These are phyloP conservation scores for Globisporangium paddicum DNA, from an alignment of 352 stramenopile genomes.

Conservation along the genomic window DNA sequence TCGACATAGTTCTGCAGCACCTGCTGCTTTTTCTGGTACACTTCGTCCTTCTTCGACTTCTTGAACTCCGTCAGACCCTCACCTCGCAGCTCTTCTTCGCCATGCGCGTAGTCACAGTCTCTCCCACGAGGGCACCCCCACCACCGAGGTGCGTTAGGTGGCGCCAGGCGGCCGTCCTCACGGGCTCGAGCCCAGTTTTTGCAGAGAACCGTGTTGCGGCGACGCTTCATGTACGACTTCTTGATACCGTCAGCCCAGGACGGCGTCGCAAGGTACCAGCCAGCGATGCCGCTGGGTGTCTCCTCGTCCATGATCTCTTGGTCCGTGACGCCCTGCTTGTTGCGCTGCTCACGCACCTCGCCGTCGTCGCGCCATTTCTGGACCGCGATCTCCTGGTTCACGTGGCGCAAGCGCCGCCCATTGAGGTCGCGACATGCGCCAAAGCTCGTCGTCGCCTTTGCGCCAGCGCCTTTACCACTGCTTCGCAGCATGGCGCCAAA, in stretches of 20 bases:
- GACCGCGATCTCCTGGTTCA: conserved; percentile 86
- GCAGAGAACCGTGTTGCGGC: conserved; percentile 76
- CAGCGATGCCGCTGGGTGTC: conserved; percentile 77
- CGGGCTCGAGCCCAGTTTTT: conserved; percentile 67
- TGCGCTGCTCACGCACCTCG: conserved; percentile 36
- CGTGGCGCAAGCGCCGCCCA: conserved; percentile 71
- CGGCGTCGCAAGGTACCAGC: conserved; percentile 78
- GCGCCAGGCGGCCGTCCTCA: conserved; percentile 28
- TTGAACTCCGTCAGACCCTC: conserved; percentile 66
- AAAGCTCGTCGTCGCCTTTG: conserved; percentile 73
- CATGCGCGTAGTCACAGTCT: conserved; percentile 83
- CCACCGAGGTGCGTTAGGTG: conserved; percentile 54
- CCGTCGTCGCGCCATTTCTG: conserved; percentile 72
- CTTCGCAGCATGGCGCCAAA: conserved; percentile 85
- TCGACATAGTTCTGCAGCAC: conserved; percentile 66
- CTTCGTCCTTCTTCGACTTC: conserved; percentile 55
- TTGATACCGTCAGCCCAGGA: conserved; percentile 81
- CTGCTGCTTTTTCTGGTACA: conserved; percentile 53
- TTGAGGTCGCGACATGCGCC: conserved; percentile 78
- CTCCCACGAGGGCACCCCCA: conserved; percentile 79
- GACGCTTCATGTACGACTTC: conserved; percentile 84
- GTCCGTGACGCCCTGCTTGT: conserved; percentile 49
- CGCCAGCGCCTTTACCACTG: conserved; percentile 64
- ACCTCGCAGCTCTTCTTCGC: conserved; percentile 69
- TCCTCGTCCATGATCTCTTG: conserved; percentile 74